phyloP scores from a whole-genome alignment of 2,329 filamentous ascomycete genomes.

The Colletotrichum coccodes region DNA sequence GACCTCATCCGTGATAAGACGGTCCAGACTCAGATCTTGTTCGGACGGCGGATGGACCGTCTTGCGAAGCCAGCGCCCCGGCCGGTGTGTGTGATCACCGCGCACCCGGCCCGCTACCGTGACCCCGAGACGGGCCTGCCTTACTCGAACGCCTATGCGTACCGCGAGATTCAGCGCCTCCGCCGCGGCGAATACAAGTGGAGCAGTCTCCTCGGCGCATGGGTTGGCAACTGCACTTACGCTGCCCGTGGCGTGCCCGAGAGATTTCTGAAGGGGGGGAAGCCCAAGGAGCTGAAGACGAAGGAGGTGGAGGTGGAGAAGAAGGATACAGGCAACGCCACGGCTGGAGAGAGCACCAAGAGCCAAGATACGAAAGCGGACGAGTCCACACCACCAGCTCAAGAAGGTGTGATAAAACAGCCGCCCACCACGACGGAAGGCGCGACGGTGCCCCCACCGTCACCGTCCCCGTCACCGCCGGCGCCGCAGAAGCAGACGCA shows the following conservation, averaged over 20 bases:
- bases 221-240: slow-evolving; percentile 74
- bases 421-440: background rate
- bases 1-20: slow-evolving; percentile 65
- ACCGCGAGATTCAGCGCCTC: slow-evolving; percentile 82
- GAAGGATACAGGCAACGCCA: background rate
- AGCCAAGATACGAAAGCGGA: slow-evolving; percentile 22
- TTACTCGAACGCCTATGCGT: slow-evolving; percentile 83
- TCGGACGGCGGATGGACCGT: slow-evolving; percentile 66
- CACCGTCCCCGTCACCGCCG: slow-evolving; percentile 13
- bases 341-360: slow-evolving; percentile 34
- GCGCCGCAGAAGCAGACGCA: background rate
- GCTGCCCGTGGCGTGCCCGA: slow-evolving; percentile 83
- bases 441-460: background rate
- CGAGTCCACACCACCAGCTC: slow-evolving; percentile 22
- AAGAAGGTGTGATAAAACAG: background rate
- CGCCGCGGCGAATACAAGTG: slow-evolving; percentile 80
- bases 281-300: slow-evolving; percentile 38
- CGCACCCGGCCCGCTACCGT: slow-evolving; percentile 81
- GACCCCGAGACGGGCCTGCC: slow-evolving; percentile 87
- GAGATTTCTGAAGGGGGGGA: slow-evolving; percentile 66
- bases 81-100: slow-evolving; percentile 83
- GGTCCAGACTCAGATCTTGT: slow-evolving; percentile 68
- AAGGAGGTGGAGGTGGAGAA: slow-evolving; percentile 26
- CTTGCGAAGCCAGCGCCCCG: slow-evolving; percentile 62
- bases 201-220: slow-evolving; percentile 84